Evolutionary conservation across 1,139 yeast genomes (phyloP).

Genomic region (Sugiyamaella neomexicana): DNA sequence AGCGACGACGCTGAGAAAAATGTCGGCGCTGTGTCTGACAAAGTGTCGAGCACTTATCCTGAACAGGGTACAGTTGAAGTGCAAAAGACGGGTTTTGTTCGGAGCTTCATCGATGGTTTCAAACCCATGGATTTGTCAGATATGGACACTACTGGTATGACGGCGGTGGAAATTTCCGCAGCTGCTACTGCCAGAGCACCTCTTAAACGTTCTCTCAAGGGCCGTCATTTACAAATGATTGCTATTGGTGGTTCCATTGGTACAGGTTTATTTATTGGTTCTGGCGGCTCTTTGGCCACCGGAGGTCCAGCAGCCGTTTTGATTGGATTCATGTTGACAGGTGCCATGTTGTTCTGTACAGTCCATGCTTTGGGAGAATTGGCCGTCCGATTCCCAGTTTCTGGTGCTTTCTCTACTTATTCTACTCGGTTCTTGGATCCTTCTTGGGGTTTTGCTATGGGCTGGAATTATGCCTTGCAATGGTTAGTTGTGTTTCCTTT

Average conservation of each 20-base stretch:
- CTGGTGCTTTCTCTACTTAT: slow-evolving; percentile 77
- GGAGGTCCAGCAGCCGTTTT: slow-evolving; percentile 84
- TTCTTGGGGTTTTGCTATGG: slow-evolving; percentile 81
- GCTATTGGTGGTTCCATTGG: slow-evolving; percentile 87
- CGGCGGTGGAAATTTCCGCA: slow-evolving; percentile 33
- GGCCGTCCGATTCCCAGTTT: slow-evolving; percentile 77
- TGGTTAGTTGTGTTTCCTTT: slow-evolving; percentile 75
- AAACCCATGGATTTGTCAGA: slow-evolving; percentile 30
- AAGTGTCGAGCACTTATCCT: background rate
- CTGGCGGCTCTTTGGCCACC: slow-evolving; percentile 61
- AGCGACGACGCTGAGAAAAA: slow-evolving; percentile 15
- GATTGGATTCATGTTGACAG: slow-evolving; percentile 67
- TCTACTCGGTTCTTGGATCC: slow-evolving; percentile 69
- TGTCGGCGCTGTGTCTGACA: slow-evolving; percentile 8
- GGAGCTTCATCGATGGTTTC: slow-evolving; percentile 33
- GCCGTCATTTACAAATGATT: slow-evolving; percentile 63
- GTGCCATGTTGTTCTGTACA: slow-evolving; percentile 68
- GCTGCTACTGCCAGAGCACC: slow-evolving; percentile 41
- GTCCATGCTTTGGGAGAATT: slow-evolving; percentile 86
- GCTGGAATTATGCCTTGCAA: slow-evolving; percentile 77
- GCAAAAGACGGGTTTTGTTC: slow-evolving; percentile 2
- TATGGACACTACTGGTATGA: slow-evolving; percentile 29
- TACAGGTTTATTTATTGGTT: slow-evolving; percentile 73
- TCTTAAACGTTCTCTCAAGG: slow-evolving; percentile 45
- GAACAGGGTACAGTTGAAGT: slow-evolving; percentile 10